Base-by-base conservation (phyloP, 1,284 basidiomycete species). In the Porodaedalea pini region DNA sequence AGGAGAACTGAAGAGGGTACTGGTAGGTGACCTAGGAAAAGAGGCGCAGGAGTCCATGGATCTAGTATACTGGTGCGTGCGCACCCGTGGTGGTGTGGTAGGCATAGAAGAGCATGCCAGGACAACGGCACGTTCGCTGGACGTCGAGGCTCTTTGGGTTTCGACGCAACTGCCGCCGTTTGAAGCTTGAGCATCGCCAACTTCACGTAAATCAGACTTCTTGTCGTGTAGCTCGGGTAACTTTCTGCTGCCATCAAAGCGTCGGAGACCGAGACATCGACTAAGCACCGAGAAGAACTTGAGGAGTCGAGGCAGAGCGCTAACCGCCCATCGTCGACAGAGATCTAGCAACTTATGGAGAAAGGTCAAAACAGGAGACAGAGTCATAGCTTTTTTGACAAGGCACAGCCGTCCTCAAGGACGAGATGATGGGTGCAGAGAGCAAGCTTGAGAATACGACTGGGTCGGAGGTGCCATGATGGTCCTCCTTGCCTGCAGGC, bases 21-120 rank as follows among this genome's bases (percentile, higher is more conserved):
- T 13, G 19, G 51, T 52, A 13, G 50, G 23, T 15, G 37, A 47
- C 50, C 27, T 51, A 19, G 40, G 40, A 41, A 41, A 21, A 15
- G 32, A 32, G 15, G 7, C 32, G 29, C 17, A 21, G 23, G 17
- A 52, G 37, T 39, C 21, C 17, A 27, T n/a, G 5, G 51, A 40
- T 11, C 25, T 52, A 25, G 25, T 10, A 21, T 54, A 4, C 13
- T 54, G 39, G 8, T 21, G 27, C 8, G 41, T 21, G 19, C 17
- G n/a, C 7, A 29, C 40, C 19, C 19, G 21, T 2, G 41, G 29
- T 8, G 51, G 29, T 17, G 7, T 43, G 5, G 17, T 17, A 1
- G 51, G 40, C 19, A 21, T n/a, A 8, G 51, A 32, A 44, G 51
- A 44, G 29, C 51, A 54, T 32, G 40, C 40, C 19, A 32, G 29